Evolutionary conservation across 108 stramenopile species (phyloP).

Genomic region (Skeletonema grethae): DNA sequence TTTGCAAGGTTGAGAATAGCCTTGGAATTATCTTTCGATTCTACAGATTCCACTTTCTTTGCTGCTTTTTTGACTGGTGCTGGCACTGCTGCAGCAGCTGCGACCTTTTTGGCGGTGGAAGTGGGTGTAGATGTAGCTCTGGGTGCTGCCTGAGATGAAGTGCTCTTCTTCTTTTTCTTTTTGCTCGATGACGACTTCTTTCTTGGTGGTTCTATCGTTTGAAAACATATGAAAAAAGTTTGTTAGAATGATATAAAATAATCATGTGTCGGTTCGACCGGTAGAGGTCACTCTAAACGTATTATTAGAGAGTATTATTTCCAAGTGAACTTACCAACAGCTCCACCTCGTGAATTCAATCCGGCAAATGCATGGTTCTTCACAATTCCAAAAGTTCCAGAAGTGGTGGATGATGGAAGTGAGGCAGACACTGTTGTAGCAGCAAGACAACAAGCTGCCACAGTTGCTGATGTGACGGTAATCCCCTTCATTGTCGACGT

Average conservation of each 20-base stretch:
- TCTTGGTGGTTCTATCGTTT: constrained; percentile 20
- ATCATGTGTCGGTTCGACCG: background rate
- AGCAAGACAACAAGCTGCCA: constrained; percentile 13
- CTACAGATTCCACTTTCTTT: constrained; percentile 12
- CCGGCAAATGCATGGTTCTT: constrained; percentile 28
- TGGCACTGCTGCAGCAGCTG: constrained; percentile 8
- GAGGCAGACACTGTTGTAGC: constrained; percentile 12
- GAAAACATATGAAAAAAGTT: background rate
- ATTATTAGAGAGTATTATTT: too few relatives aligned
- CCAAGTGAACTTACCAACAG: constrained; percentile 26
- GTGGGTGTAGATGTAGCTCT: constrained; percentile 1
- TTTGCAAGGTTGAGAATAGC: constrained; percentile 63
- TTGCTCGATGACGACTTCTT: constrained; percentile 24
- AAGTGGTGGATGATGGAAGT: background rate
- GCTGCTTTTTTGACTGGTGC: constrained; percentile 3
- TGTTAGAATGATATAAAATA: constrained; percentile 3
- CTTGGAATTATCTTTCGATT: constrained; percentile 54
- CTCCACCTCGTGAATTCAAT: constrained; percentile 38
- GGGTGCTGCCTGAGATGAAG: background rate
- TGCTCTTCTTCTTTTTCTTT: constrained; percentile 37
- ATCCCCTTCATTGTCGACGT: constrained; percentile 15
- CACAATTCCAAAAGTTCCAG: constrained; percentile 10
- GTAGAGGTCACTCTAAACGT: too few relatives aligned
- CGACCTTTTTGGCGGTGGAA: constrained; percentile 2
- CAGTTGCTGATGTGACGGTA: constrained; percentile 22